Evolutionary conservation across 441 rosid species (phyloP).

Genomic region (Isatis lusitanica): DNA sequence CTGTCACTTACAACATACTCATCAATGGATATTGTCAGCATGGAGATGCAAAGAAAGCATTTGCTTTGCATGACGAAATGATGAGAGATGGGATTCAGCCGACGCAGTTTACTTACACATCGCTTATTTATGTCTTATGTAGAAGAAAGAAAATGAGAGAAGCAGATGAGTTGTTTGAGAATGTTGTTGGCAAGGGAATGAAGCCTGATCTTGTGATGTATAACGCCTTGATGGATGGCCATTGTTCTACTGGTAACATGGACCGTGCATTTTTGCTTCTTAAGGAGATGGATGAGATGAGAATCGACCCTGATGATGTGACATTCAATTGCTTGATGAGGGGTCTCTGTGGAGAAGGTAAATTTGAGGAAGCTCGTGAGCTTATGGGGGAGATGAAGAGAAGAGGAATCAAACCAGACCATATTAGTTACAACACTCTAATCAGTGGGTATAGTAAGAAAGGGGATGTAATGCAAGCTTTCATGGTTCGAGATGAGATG

Average conservation of each 20-base stretch:
- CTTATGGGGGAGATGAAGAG: conserved; percentile 76
- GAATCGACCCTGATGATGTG: conserved; percentile 78
- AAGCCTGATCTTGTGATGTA: conserved; percentile 70
- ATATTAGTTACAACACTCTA: conserved; percentile 78
- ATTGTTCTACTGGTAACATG: conserved; percentile 64
- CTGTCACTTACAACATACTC: conserved; percentile 76
- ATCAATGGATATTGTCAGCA: conserved; percentile 79
- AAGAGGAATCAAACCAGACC: conserved; percentile 81
- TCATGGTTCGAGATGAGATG: conserved; percentile 82
- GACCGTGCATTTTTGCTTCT: conserved; percentile 63
- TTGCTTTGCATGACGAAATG: conserved; percentile 70
- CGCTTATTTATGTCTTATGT: conserved; percentile 70
- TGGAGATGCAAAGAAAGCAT: conserved; percentile 72
- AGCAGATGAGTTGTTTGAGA: conserved; percentile 76
- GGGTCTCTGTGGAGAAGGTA: conserved; percentile 77
- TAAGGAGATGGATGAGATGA: conserved; percentile 70
- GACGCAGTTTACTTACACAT: conserved; percentile 69
- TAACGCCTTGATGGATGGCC: conserved; percentile 80
- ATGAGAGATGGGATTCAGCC: conserved; percentile 59
- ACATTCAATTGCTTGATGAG: conserved; percentile 87
- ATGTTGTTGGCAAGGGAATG: conserved; percentile 42
- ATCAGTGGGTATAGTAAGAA: conserved; percentile 85
- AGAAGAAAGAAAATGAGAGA: conserved; percentile 60
- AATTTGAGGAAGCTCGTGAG: conserved; percentile 81
- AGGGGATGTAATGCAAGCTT: conserved; percentile 80